Percentiles rank a stretch among this genome's conserved stretches.
Evolutionary conservation across 768 basidiomycete genomes (phyloP).

Genomic region (Lactarius indigo): DNA sequence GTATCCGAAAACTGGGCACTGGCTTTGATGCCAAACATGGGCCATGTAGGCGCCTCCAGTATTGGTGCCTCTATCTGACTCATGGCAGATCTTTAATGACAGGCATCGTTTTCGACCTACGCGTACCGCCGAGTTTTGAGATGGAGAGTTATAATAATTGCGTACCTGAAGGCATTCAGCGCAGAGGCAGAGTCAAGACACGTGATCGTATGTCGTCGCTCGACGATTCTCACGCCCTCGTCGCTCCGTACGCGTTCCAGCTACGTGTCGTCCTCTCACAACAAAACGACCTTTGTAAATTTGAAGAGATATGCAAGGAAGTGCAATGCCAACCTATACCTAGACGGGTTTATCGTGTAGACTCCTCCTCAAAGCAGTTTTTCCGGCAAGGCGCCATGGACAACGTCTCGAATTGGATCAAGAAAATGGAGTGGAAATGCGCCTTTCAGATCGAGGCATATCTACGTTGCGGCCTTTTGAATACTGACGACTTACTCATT

Average conservation of each 20-base stretch:
- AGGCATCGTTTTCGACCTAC: constrained; percentile 23
- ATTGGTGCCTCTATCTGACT: neutral
- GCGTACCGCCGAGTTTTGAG: constrained; percentile 60
- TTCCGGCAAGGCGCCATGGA: constrained; percentile 48
- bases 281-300: constrained; percentile 45
- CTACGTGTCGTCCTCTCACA: constrained; percentile 61
- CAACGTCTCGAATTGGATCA: constrained; percentile 42
- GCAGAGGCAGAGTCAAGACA: constrained; percentile 40
- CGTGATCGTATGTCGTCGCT: constrained; percentile 57
- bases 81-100: neutral
- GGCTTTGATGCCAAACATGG: neutral
- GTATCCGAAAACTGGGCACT: constrained; percentile 17
- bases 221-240: constrained; percentile 50
- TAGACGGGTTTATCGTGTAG: constrained; percentile 36
- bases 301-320: constrained; percentile 50
- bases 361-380: constrained; percentile 47
- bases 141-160: constrained; percentile 51
- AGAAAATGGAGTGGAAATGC: constrained; percentile 54
- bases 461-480: constrained; percentile 57
- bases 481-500: constrained; percentile 51
- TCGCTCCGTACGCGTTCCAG: constrained; percentile 71
- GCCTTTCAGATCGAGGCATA: constrained; percentile 76
- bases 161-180: constrained; percentile 38
- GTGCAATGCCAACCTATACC: constrained; percentile 41
- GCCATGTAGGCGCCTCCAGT: constrained; percentile 7